Base-by-base conservation (phyloP, 352 stramenopile genomes). In the Paralagenidium karlingii region DNA sequence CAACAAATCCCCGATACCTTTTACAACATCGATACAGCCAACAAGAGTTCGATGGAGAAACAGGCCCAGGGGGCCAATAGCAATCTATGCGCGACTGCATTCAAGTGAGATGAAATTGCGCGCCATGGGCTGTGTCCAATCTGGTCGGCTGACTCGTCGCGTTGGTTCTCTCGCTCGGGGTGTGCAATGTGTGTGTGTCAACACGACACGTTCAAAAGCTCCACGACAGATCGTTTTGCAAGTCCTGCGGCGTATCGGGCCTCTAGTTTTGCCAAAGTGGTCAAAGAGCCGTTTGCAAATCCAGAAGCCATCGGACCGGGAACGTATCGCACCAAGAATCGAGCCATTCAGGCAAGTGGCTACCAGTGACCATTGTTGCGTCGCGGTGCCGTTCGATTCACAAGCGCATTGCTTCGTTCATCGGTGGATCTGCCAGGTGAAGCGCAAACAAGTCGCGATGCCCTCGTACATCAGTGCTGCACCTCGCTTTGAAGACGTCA, bases 261-360 rank as follows among this genome's bases (percentile, higher is more conserved):
- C 18, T 82, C 63, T 5, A 80, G 60, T 2, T 85, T 82, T 42
- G 65, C 68, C 22, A 82, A 66, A 30, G 60, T 85, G 19, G 70
- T 78, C 11, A 85, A 81, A 25, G 71, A 85, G 39, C 68, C 68
- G 15, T 26, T 18, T 24, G 50, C 64, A n/a, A 56, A 78, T 28
- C 65, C 64, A 5, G 51, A 76, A 31, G 56, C 68, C 0, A 69
- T 82, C 12, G 63, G 71, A 2, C 63, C 68, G 16, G 71, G 68
- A 10, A 80, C 60, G 1, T 85, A 85, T 43, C 63, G 65, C 8
- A 43, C 63, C 28, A 66, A 75, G 55, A 68, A 64, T 13, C 63
- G 63, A 25, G 54, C 61, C 31, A 73, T 82, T 30, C n/a, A n/a
- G n/a, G n/a, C n/a, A n/a, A n/a, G n/a, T n/a, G n/a, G n/a, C n/a